A percentile compares a stretch with the other conserved stretches of the same genome.
Conservation (phyloP, 1,284 basidiomycete species). For the Agaricales sp. region DNA sequence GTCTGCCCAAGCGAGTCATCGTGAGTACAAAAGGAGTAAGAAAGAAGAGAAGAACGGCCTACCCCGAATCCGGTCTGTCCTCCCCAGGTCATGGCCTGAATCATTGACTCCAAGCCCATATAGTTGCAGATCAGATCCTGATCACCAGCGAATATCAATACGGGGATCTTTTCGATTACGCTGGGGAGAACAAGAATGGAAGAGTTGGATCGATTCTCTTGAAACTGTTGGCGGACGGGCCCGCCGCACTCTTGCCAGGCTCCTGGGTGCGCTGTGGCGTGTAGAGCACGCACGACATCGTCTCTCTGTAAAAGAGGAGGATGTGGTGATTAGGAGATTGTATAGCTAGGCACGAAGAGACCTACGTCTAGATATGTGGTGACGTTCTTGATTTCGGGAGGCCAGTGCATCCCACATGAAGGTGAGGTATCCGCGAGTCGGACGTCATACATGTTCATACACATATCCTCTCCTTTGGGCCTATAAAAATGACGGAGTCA, state of each 20-base stretch:
- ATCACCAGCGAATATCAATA: conserved; percentile 92
- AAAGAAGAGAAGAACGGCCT: conserved; percentile 21
- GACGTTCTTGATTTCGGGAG: conserved; percentile 75
- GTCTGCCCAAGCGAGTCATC: conserved; percentile 33
- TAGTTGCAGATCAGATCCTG: conserved; percentile 97
- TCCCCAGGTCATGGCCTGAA: conserved; percentile 78
- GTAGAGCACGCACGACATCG: conserved; percentile 79
- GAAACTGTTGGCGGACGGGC: conserved; percentile 59
- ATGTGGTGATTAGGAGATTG: conserved; percentile 5
- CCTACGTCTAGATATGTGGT: conserved; percentile 75
- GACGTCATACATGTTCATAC: conserved; percentile 95
- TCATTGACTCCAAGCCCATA: conserved; percentile 81
- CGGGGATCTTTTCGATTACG: conserved; percentile 69
- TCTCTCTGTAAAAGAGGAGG: conserved; percentile 35
- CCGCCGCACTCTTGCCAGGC: conserved; percentile 86
- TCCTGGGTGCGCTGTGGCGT: conserved; percentile 70
- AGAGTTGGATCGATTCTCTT: conserved; percentile 48
- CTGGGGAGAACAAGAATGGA: conserved; percentile 73
- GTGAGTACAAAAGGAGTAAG: background rate
- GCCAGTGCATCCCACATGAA: conserved; percentile 99
- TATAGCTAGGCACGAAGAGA: conserved; percentile 9
- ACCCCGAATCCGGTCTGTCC: conserved; percentile 82
- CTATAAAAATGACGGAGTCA: conserved; percentile 28
- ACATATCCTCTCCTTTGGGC: conserved; percentile 61
- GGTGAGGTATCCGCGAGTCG: conserved; percentile 77